Base-by-base conservation (phyloP, 306 rosid genomes). In the Prunus mongolica region DNA sequence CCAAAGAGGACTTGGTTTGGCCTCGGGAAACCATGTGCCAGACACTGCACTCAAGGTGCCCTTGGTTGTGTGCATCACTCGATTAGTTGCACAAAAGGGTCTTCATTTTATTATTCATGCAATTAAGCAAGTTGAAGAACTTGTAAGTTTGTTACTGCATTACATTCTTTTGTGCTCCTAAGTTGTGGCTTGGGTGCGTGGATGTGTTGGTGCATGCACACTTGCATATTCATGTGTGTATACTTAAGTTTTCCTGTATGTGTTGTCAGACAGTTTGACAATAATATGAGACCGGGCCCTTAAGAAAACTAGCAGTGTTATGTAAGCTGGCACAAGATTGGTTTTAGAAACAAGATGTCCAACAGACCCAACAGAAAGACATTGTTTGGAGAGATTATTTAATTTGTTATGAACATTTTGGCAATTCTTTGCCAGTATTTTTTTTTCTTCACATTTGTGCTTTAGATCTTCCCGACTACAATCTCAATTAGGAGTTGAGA, bases 1-100 rank as follows among this genome's bases (percentile, higher is more conserved):
- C 56, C 86, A 83, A 76, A 83, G 66, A 56, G 86, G 86, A 68
- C 78, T 83, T 57, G 86, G 86, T 83, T 71, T 83, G 80, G 62
- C 75, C 51, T 46, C 78, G 15, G 62, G 67, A 9, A 52, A 79
- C 25, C 71, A 51, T 61, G 76, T 65, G 57, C 15, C 46, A 15
- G 81, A 65, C 60, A 46, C 65, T 24, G 44, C 65, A 64, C 57
- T 20, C 73, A 79, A 74, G 72, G 67, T 75, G 68, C 86, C 86
- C 25, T 83, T 83, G 77, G 86, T 83, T 65, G 78, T 83, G 18
- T 79, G 86, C 61, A 75, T 83, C 22, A 83, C 83, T 70, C 86
- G 86, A 44, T 73, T 83, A 10, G 86, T 83, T 8, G 81, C 86
- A 56, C 86, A 83, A 52, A 83, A 83, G 69, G 86, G 86, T 49